These are phyloP conservation scores for Blepharisma japonicum DNA, from an alignment of 73 alveolate species.

Conservation along the genomic window DNA sequence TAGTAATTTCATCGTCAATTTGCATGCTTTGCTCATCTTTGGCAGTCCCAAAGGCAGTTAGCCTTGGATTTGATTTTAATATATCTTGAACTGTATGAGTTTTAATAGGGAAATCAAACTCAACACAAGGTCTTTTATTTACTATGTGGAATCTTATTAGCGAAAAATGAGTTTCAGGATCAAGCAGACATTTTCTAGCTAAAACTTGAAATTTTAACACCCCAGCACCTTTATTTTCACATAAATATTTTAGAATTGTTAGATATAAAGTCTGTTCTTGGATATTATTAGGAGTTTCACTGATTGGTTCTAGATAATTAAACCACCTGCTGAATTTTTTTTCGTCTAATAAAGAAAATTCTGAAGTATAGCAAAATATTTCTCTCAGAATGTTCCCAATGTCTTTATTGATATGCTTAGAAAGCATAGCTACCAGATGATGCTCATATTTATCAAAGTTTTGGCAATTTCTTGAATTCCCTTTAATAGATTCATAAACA, in stretches of 20 bases:
- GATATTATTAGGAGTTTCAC: background rate
- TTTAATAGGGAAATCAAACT: background rate
- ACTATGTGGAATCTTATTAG: background rate
- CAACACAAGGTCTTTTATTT: conserved; percentile 5
- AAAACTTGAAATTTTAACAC: background rate
- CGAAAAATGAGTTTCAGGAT: background rate
- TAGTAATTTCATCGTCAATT: background rate
- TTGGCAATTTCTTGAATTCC: background rate
- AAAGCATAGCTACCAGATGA: background rate
- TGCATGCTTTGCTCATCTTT: background rate
- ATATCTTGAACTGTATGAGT: background rate
- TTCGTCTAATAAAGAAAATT: background rate
- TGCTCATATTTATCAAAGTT: background rate
- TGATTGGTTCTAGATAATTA: background rate
- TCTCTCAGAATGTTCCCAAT: conserved; percentile 23
- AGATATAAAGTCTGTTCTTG: background rate
- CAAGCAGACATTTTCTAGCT: background rate
- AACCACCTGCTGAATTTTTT: background rate
- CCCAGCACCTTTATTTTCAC: background rate
- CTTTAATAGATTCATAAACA: conserved; percentile 16
- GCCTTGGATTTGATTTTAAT: background rate
- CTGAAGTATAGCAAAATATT: background rate
- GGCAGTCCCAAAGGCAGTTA: background rate
- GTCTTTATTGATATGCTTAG: background rate
- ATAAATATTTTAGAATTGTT: background rate